Evolutionary conservation across 2,329 filamentous ascomycete species (phyloP).

Genomic region (Metarhizium anisopliae): DNA sequence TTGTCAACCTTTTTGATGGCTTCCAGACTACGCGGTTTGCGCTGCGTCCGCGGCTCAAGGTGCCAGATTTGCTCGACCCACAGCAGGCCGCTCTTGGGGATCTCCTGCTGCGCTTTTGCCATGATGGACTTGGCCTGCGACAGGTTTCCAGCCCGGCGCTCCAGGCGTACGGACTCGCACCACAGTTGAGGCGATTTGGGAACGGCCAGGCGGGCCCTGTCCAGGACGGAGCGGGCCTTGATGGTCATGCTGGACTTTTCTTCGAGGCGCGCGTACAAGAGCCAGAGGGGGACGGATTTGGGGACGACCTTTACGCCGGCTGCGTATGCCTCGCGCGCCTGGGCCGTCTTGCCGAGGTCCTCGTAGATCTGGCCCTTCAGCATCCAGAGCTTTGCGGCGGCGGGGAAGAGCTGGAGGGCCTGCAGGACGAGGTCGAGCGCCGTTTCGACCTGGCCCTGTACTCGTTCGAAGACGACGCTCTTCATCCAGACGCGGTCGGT

Average conservation of each 20-base stretch:
- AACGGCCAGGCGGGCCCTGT: constrained; percentile 79
- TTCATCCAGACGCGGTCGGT: constrained; percentile 98
- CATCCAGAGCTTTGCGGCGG: constrained; percentile 88
- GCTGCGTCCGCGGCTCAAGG: constrained; percentile 82
- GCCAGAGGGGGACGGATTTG: constrained; percentile 77
- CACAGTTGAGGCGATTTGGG: constrained; percentile 80
- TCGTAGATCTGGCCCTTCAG: constrained; percentile 98
- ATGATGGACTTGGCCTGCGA: constrained; percentile 84
- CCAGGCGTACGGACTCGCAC: constrained; percentile 88
- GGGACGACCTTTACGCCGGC: constrained; percentile 83
- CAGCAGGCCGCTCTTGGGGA: constrained; percentile 76
- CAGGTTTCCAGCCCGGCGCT: constrained; percentile 76
- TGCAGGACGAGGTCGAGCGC: constrained; percentile 83
- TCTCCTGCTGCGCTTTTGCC: constrained; percentile 86
- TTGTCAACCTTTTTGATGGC: constrained; percentile 97
- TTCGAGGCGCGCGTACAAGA: constrained; percentile 81
- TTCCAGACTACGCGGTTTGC: constrained; percentile 83
- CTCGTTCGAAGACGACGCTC: constrained; percentile 85
- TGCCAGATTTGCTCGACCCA: constrained; percentile 96
- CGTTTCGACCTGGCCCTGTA: constrained; percentile 67
- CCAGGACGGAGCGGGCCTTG: constrained; percentile 88
- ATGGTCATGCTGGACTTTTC: constrained; percentile 75
- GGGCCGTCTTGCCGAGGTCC: constrained; percentile 64
- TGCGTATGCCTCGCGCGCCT: constrained; percentile 83
- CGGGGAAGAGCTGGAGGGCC: constrained; percentile 78